A percentile compares a stretch with the other conserved stretches of the same genome.
Evolutionary conservation across 192 early-diverging fungal genomes (phyloP).

Genomic region (Coemansia sp.): DNA sequence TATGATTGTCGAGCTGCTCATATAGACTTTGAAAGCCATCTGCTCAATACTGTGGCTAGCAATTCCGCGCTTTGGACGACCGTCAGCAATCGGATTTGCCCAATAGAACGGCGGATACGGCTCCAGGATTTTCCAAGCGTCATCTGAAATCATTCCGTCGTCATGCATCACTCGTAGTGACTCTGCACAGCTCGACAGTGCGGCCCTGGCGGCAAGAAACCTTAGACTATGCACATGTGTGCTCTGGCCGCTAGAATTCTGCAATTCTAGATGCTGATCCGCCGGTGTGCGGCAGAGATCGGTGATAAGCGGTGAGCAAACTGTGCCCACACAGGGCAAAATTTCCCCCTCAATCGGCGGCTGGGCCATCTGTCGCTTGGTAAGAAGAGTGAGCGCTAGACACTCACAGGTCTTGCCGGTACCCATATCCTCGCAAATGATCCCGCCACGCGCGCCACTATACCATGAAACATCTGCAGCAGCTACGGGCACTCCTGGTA

Average conservation of each 20-base stretch:
- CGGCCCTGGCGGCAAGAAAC: constrained; percentile 46
- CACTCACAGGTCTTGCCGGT: constrained; percentile 79
- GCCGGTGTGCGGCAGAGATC: constrained; percentile 6
- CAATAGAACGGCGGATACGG: constrained; percentile 60
- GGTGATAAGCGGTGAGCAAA: constrained; percentile 26
- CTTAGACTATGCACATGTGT: constrained; percentile 34
- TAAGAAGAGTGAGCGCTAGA: constrained; percentile 63
- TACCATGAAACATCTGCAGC: constrained; percentile 44
- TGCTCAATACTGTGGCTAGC: constrained; percentile 4
- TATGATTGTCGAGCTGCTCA: constrained; percentile 67
- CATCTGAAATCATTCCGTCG: constrained; percentile 45
- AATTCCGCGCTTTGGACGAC: constrained; percentile 16
- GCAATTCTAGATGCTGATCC: background rate
- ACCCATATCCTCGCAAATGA: constrained; percentile 91
- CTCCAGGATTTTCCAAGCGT: constrained; percentile 41
- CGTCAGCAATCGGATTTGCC: constrained; percentile 35
- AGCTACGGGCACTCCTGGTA: constrained; percentile 31
- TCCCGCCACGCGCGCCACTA: constrained; percentile 58
- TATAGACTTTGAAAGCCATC: constrained; percentile 55
- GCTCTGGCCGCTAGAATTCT: background rate
- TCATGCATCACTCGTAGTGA: constrained; percentile 50
- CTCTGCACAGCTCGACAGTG: constrained; percentile 50
- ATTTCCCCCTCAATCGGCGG: constrained; percentile 42
- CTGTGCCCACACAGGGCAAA: constrained; percentile 39
- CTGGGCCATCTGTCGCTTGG: constrained; percentile 58